A percentile compares a stretch with the other conserved stretches of the same genome.
These are phyloP conservation scores for Rosellinia necatrix DNA, from an alignment of 2,329 filamentous ascomycete genomes.

Conservation along the genomic window DNA sequence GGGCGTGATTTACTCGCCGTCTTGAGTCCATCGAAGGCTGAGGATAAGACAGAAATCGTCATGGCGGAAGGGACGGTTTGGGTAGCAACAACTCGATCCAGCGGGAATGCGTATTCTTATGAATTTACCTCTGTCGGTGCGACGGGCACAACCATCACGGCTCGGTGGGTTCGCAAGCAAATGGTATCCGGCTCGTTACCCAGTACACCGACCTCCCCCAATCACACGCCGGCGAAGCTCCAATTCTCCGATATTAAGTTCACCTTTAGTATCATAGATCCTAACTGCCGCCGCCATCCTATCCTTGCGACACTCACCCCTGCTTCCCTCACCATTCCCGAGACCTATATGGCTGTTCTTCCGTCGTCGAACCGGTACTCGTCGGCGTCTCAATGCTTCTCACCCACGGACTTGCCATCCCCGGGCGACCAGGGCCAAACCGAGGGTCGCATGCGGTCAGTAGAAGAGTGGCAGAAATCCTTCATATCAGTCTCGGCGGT, in stretches of 20 bases:
- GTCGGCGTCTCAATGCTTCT: conserved; percentile 45
- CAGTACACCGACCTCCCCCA: conserved; percentile 29
- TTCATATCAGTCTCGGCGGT: conserved; percentile 58
- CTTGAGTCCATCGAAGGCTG: conserved; percentile 64
- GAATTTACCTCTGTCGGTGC: conserved; percentile 68
- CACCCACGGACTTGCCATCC: conserved; percentile 24
- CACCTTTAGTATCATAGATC: conserved; percentile 78
- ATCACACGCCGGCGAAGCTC: conserved; percentile 31
- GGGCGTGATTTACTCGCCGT: conserved; percentile 65
- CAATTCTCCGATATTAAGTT: conserved; percentile 58
- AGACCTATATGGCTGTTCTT: conserved; percentile 66
- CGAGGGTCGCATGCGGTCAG: conserved; percentile 42
- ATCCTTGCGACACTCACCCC: conserved; percentile 72
- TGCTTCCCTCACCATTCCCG: conserved; percentile 68
- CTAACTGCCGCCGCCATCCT: conserved; percentile 71
- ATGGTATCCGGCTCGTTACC: conserved; percentile 38
- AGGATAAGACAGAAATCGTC: conserved; percentile 66
- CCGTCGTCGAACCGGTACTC: conserved; percentile 54
- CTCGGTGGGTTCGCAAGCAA: conserved; percentile 68
- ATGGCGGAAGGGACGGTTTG: conserved; percentile 67
- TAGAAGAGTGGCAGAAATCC: conserved; percentile 51
- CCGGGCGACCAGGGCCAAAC: conserved; percentile 20
- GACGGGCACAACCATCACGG: conserved; percentile 62
- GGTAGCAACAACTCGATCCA: conserved; percentile 56
- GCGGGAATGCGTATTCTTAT: conserved; percentile 53